Evolutionary conservation across 805 yeast species (phyloP).

Genomic region (Debaryomyces maramus): DNA sequence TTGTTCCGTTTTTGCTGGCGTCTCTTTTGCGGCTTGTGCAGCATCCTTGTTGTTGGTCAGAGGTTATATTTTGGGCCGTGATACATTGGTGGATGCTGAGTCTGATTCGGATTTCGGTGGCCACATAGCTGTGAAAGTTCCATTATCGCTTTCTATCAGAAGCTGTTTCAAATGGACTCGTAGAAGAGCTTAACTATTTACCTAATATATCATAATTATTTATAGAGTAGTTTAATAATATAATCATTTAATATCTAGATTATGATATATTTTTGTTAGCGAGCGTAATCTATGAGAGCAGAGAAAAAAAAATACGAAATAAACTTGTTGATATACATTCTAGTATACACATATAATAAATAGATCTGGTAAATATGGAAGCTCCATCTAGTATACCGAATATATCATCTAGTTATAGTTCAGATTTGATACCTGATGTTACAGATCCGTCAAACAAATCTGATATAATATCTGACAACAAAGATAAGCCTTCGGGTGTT

Average conservation of each 20-base stretch:
- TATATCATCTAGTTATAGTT: background rate
- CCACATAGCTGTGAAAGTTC: conserved; percentile 10
- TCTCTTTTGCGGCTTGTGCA: conserved; percentile 50
- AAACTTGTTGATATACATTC: no score
- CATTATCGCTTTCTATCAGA: conserved; percentile 5
- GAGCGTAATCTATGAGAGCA: background rate
- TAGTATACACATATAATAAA: background rate
- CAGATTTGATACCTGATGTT: background rate
- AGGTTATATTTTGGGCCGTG: conserved; percentile 57
- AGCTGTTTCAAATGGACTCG: conserved; percentile 9
- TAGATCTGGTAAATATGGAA: background rate
- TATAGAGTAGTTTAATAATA: background rate
- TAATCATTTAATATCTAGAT: background rate
- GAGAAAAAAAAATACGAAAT: background rate
- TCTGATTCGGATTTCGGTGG: conserved; percentile 16
- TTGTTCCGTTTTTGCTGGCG: conserved; percentile 61
- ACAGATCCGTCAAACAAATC: background rate
- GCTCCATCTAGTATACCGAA: background rate
- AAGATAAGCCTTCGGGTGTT: background rate
- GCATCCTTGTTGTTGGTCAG: conserved; percentile 44
- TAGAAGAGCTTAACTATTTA: conserved; percentile 4
- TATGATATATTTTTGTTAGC: background rate
- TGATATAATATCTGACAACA: background rate
- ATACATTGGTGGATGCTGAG: conserved; percentile 17
- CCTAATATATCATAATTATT: conserved; percentile 1